phyloP scores from a whole-genome alignment of 768 basidiomycete species.

The Tulasnella calospora region DNA sequence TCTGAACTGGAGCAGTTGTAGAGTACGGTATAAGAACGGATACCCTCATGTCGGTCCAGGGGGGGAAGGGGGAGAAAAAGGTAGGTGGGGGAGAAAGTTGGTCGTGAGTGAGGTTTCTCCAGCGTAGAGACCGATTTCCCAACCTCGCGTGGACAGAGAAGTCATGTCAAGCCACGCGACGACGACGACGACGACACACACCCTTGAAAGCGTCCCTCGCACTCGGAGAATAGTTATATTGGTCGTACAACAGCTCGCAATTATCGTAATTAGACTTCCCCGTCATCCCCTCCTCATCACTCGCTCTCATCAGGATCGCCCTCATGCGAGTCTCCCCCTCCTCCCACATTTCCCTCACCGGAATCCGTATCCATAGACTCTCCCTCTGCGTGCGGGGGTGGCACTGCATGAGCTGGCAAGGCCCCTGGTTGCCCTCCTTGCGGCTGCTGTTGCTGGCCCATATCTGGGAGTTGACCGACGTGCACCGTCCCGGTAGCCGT shows the following conservation, averaged over 20 bases:
- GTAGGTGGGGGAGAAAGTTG: background rate
- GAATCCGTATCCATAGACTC: background rate
- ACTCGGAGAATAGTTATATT: background rate
- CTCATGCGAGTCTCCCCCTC: background rate
- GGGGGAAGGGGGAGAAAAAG: background rate
- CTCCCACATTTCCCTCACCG: background rate
- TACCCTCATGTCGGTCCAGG: slow-evolving; percentile 3
- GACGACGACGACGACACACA: background rate
- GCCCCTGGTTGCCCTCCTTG: slow-evolving; percentile 1
- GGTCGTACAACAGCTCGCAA: background rate
- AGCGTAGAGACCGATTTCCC: background rate
- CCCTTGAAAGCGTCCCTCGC: background rate
- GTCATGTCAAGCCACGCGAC: background rate
- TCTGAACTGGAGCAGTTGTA: background rate
- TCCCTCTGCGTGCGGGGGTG: background rate
- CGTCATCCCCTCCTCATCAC: background rate
- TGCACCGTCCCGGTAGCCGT: slow-evolving; percentile 16
- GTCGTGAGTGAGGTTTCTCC: background rate
- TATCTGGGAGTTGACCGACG: slow-evolving; percentile 13
- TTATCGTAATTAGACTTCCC: background rate
- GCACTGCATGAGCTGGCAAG: background rate
- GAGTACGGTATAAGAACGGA: slow-evolving; percentile 18
- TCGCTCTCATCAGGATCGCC: background rate
- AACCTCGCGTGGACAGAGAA: background rate
- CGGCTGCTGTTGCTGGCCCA: background rate